A percentile compares a stretch with the other conserved stretches of the same genome.
Evolutionary conservation across 1,284 basidiomycete genomes (phyloP).

Genomic region (Ustilago curta): DNA sequence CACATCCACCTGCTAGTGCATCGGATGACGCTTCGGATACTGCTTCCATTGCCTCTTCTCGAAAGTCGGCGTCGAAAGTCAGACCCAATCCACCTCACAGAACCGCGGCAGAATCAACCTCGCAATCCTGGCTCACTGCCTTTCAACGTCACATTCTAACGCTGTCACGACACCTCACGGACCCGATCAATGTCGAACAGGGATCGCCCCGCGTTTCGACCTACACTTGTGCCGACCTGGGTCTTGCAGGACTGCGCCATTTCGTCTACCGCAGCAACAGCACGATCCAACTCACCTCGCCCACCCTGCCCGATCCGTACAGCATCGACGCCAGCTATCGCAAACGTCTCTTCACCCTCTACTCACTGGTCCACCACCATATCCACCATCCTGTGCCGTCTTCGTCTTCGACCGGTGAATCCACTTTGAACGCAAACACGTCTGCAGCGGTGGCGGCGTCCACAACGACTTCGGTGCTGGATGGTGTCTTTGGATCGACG

Average conservation of each 20-base stretch:
- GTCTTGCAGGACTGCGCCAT: conserved; percentile 88
- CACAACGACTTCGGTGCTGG: conserved; percentile 72
- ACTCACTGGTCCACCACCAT: conserved; percentile 37
- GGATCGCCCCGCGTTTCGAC: conserved; percentile 26
- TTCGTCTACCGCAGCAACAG: conserved; percentile 91
- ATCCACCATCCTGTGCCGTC: conserved; percentile 50
- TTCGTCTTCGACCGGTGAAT: background rate
- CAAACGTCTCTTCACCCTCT: conserved; percentile 71
- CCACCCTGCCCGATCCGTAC: conserved; percentile 85
- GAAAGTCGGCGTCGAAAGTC: background rate
- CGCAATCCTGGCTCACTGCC: conserved; percentile 20
- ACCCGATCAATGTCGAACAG: conserved; percentile 36
- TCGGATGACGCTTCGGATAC: conserved; percentile 5
- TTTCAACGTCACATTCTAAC: conserved; percentile 36
- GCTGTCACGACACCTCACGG: conserved; percentile 29
- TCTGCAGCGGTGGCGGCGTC: background rate
- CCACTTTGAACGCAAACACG: conserved; percentile 8
- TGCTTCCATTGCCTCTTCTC: conserved; percentile 3
- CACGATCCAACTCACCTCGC: conserved; percentile 87
- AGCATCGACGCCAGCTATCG: conserved; percentile 74
- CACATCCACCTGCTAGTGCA: conserved; percentile 1
- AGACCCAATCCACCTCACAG: conserved; percentile 7
- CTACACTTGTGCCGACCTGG: conserved; percentile 74
- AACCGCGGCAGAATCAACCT: background rate
- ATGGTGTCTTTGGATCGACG: conserved; percentile 70